Evolutionary conservation across 495 filamentous ascomycete species (phyloP).

Genomic region (Hamigera avellanea): DNA sequence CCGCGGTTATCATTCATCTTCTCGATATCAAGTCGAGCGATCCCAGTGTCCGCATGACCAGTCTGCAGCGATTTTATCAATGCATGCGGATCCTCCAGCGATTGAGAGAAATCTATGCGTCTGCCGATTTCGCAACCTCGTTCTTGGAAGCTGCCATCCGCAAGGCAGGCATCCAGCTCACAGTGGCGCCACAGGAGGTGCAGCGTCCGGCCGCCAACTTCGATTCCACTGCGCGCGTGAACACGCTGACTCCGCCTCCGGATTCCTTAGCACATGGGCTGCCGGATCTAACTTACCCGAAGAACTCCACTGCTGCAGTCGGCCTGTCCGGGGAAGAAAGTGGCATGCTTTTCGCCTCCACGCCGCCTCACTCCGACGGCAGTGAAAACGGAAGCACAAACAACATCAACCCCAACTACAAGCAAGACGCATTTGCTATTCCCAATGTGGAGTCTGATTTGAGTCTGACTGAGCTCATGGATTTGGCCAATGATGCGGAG

Average conservation of each 20-base stretch:
- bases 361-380: slow-evolving; percentile 31
- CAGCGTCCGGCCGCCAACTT: slow-evolving; percentile 12
- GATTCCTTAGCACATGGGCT: slow-evolving; percentile 34
- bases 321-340: slow-evolving; percentile 10
- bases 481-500: slow-evolving; percentile 35
- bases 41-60: slow-evolving; percentile 51
- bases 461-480: slow-evolving; percentile 35
- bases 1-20: slow-evolving; percentile 83
- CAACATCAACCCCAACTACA: slow-evolving; percentile 26
- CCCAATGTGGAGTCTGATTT: slow-evolving; percentile 22
- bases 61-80: slow-evolving; percentile 65
- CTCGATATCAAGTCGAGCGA: slow-evolving; percentile 77
- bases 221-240: slow-evolving; percentile 15
- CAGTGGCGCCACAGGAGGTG: slow-evolving; percentile 28
- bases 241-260: slow-evolving; percentile 31
- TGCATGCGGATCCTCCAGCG: slow-evolving; percentile 78
- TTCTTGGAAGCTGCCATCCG: slow-evolving; percentile 78
- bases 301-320: slow-evolving; percentile 8
- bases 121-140: slow-evolving; percentile 73
- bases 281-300: slow-evolving; percentile 31
- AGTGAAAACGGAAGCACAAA: slow-evolving; percentile 35
- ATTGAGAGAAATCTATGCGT: slow-evolving; percentile 73
- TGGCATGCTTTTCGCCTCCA: slow-evolving; percentile 23
- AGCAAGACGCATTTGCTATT: slow-evolving; percentile 22
- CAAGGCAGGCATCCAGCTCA: slow-evolving; percentile 58